phyloP scores from a whole-genome alignment of 805 yeast species.

The Candida nonsorbophila region DNA sequence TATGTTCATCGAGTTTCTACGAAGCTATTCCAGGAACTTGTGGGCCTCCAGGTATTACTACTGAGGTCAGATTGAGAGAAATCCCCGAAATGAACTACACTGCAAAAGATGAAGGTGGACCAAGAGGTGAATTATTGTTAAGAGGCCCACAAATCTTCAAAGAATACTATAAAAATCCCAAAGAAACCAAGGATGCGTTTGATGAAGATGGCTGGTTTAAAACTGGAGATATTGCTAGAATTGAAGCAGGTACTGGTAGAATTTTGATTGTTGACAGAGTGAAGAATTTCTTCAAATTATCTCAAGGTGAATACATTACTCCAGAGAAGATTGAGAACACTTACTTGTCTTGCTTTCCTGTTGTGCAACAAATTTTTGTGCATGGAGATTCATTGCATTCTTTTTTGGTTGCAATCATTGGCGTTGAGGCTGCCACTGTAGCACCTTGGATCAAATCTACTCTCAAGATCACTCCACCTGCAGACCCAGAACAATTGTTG shows the following conservation, averaged over 20 bases:
- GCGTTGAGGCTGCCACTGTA: slow-evolving; percentile 46
- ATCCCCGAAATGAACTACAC: slow-evolving; percentile 60
- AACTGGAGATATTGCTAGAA: slow-evolving; percentile 50
- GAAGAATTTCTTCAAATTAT: slow-evolving; percentile 67
- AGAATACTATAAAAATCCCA: slow-evolving; percentile 46
- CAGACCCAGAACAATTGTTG: slow-evolving; percentile 19
- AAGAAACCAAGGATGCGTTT: slow-evolving; percentile 43
- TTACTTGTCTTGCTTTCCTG: slow-evolving; percentile 49
- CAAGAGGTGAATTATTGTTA: slow-evolving; percentile 49
- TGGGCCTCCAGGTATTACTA: slow-evolving; percentile 43
- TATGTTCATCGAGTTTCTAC: slow-evolving; percentile 30
- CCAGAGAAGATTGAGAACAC: slow-evolving; percentile 70
- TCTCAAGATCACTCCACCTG: slow-evolving; percentile 9
- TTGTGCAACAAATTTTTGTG: slow-evolving; percentile 48
- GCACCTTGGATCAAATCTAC: slow-evolving; percentile 13
- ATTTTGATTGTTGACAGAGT: slow-evolving; percentile 66
- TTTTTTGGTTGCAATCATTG: slow-evolving; percentile 56
- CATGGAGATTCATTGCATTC: slow-evolving; percentile 61
- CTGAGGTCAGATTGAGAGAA: slow-evolving; percentile 53
- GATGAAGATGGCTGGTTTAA: slow-evolving; percentile 50
- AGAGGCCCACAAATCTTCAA: slow-evolving; percentile 55
- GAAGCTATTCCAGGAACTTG: slow-evolving; percentile 38
- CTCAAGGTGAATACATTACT: slow-evolving; percentile 57
- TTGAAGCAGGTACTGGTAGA: slow-evolving; percentile 33
- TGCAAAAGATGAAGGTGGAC: slow-evolving; percentile 22